Evolutionary conservation across 495 filamentous ascomycete species (phyloP).

Genomic region (Trypethelium eluteriae): DNA sequence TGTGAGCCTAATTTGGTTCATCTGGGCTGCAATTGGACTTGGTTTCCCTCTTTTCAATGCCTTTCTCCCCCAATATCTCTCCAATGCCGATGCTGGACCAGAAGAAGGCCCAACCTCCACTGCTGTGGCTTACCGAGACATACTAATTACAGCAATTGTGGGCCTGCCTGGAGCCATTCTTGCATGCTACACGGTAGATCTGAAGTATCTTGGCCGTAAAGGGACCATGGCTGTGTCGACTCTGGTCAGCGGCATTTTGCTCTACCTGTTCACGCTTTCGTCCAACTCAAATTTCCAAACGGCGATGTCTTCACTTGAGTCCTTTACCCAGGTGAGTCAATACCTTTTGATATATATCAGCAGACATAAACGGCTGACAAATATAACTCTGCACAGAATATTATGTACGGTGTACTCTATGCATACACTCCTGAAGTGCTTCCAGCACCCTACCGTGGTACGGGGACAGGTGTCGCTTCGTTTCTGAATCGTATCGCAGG

Average conservation of each 20-base stretch:
- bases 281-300: constrained; percentile 44
- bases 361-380: not conserved
- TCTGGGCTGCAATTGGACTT: constrained; percentile 25
- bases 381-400: constrained; percentile 35
- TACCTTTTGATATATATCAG: not conserved
- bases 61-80: constrained; percentile 48
- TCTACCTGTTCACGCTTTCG: constrained; percentile 54
- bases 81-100: constrained; percentile 25
- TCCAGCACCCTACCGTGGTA: constrained; percentile 51
- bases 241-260: constrained; percentile 48
- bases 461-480: constrained; percentile 50
- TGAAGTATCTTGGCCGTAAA: constrained; percentile 54
- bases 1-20: constrained; percentile 26
- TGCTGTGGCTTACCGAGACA: constrained; percentile 52
- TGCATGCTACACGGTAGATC: constrained; percentile 49
- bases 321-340: constrained; percentile 44
- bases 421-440: constrained; percentile 53
- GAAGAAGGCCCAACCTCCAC: constrained; percentile 31
- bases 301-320: constrained; percentile 46
- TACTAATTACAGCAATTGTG: constrained; percentile 51
- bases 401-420: constrained; percentile 57
- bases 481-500: constrained; percentile 52
- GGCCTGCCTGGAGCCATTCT: constrained; percentile 51
- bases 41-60: constrained; percentile 29
- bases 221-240: constrained; percentile 51